Evolutionary conservation across 139 green algal genomes (phyloP).

Genomic region (Deuterostichococcus epilithicus): DNA sequence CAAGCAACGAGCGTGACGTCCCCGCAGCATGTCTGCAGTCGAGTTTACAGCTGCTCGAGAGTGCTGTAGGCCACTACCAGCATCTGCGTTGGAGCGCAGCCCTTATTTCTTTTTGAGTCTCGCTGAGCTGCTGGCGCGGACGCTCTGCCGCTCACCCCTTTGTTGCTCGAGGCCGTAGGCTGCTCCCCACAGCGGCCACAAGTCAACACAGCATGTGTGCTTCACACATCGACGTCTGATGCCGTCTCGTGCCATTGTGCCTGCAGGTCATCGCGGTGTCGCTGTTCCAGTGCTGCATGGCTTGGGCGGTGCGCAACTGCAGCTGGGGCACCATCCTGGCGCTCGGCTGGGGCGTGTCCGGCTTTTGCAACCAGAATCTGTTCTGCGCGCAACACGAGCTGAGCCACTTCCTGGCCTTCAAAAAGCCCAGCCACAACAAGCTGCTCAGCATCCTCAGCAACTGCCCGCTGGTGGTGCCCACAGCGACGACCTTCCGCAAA

Average conservation of each 20-base stretch:
- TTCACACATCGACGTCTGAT: too few relatives aligned
- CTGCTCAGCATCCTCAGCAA: slow-evolving; percentile 57
- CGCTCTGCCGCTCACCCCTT: too few relatives aligned
- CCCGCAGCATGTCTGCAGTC: too few relatives aligned
- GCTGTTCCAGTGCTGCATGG: slow-evolving; percentile 43
- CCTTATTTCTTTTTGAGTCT: too few relatives aligned
- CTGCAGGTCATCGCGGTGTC: slow-evolving; percentile 49
- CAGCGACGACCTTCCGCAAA: slow-evolving; percentile 59
- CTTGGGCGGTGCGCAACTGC: slow-evolving; percentile 36
- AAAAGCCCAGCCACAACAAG: slow-evolving; percentile 46
- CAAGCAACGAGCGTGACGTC: too few relatives aligned
- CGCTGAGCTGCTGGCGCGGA: too few relatives aligned
- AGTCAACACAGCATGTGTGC: too few relatives aligned
- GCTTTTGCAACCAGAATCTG: slow-evolving; percentile 64
- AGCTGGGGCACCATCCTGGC: slow-evolving; percentile 42
- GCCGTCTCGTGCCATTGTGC: not conserved
- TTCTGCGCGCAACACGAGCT: slow-evolving; percentile 71
- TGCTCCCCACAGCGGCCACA: too few relatives aligned
- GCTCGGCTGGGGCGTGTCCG: slow-evolving; percentile 44
- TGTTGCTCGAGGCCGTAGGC: too few relatives aligned
- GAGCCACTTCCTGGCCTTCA: slow-evolving; percentile 61
- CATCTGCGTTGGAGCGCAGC: too few relatives aligned
- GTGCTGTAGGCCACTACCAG: too few relatives aligned
- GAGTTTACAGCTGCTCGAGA: too few relatives aligned
- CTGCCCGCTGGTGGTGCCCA: slow-evolving; percentile 53